These are phyloP conservation scores for Tubosaeta sp. DNA, from an alignment of 768 basidiomycete genomes.

Conservation along the genomic window DNA sequence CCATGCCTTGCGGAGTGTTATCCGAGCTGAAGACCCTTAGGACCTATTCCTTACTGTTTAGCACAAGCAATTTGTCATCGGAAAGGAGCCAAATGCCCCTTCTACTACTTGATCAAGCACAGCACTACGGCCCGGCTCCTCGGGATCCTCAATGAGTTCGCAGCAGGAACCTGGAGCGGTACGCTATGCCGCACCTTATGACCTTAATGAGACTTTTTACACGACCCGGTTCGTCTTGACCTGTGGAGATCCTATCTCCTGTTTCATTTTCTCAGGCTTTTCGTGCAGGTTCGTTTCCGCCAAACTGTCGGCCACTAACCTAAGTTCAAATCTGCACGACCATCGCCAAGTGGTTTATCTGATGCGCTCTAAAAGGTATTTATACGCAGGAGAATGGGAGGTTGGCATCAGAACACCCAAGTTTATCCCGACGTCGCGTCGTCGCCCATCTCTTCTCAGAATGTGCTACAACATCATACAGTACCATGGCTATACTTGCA, in stretches of 20 bases:
- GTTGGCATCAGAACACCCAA: conserved; percentile 2
- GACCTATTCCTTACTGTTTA: neutral
- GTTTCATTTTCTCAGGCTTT: conserved; percentile 17
- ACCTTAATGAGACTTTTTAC: conserved; percentile 9
- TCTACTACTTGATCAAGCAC: neutral
- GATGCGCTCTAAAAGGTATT: conserved; percentile 14
- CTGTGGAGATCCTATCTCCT: conserved; percentile 5
- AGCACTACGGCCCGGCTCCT: conserved; percentile 4
- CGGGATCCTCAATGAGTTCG: conserved; percentile 7
- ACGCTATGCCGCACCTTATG: conserved; percentile 1
- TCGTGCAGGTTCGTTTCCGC: conserved; percentile 6
- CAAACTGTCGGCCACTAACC: neutral
- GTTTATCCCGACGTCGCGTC: neutral
- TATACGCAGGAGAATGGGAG: conserved; percentile 11
- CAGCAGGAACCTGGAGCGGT: conserved; percentile 14
- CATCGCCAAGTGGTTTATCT: conserved; percentile 4
- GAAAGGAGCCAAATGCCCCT: neutral
- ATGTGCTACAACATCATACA: conserved; percentile 37
- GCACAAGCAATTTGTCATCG: neutral
- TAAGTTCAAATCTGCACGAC: conserved; percentile 3
- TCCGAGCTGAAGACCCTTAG: conserved; percentile 4
- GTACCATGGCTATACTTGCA: conserved; percentile 32
- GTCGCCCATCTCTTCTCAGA: neutral
- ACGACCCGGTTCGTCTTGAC: conserved; percentile 4
- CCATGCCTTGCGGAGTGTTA: conserved; percentile 9